Conservation (phyloP, 1,284 basidiomycete species). For the Ganoderma boninense region DNA sequence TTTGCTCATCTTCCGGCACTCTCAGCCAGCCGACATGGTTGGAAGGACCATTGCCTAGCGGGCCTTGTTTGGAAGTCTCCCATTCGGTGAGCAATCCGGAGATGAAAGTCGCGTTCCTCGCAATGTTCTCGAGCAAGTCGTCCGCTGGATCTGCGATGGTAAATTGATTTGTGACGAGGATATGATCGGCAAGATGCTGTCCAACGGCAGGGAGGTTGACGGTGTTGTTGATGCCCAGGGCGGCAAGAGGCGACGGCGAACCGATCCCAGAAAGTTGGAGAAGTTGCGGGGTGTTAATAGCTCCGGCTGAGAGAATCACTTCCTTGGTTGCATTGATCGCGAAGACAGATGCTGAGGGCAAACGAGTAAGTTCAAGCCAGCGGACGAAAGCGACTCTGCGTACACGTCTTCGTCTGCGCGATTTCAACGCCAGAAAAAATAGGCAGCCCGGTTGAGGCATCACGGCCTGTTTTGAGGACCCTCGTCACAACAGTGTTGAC, state of each 20-base stretch:
- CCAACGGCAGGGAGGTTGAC: conserved; percentile 33
- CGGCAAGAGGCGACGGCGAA: conserved; percentile 23
- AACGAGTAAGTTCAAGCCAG: background rate
- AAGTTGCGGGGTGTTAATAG: conserved; percentile 36
- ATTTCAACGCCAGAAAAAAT: conserved; percentile 46
- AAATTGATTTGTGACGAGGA: conserved; percentile 40
- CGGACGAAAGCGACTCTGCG: background rate
- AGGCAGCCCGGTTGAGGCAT: conserved; percentile 26
- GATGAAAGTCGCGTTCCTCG: conserved; percentile 34
- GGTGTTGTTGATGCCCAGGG: conserved; percentile 26
- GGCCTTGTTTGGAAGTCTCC: conserved; percentile 33
- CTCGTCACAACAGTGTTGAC: conserved; percentile 50
- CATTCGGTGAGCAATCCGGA: conserved; percentile 36
- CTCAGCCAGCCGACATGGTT: conserved; percentile 34
- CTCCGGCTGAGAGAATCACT: conserved; percentile 40
- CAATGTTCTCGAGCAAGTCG: conserved; percentile 36
- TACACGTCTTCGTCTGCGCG: conserved; percentile 34
- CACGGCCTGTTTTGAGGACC: conserved; percentile 40
- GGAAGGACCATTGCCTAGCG: conserved; percentile 19
- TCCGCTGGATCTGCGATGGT: conserved; percentile 40
- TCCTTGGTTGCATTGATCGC: conserved; percentile 34
- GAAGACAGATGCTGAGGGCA: background rate
- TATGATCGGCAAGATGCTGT: conserved; percentile 43
- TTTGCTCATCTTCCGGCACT: conserved; percentile 20
- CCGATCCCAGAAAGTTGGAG: conserved; percentile 39